Base-by-base conservation (phyloP, 202 grass and related monocot genomes). In the Carex arenaria region DNA sequence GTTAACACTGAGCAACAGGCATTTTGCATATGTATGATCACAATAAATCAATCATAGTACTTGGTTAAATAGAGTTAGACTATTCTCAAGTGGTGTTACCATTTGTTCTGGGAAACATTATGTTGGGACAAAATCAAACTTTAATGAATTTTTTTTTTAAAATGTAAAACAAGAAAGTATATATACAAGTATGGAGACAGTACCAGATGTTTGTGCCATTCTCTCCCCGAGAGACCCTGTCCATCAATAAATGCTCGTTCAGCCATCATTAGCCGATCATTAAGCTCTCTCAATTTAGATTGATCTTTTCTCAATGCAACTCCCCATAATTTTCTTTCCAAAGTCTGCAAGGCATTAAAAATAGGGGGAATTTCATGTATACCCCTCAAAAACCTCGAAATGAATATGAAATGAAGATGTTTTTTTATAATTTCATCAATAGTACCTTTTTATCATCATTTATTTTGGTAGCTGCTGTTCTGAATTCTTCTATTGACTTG, bases 181-280 rank as follows among this genome's bases (percentile, higher is more conserved):
- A 56, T 72, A 10, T 32, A 17, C 12, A 18, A 23, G 34, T 65
- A 61, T 83, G 30, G 56, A 53, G 83, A 80, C 42, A 85, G 74
- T 81, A 98, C 92, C 84, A 98, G 79, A 90, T 98, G 95, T 84
- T 98, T 95, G 85, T 28, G 93, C 92, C 90, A 98, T 85, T 89
- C 75, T 80, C 78, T 90, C 60, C 80, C 84, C 26, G 53, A 51
- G 42, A 98, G 72, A 7, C 95, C 90, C 56, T 98, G 89, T 77
- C 84, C 82, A 81, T 87, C 94, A 34, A 90, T 95, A 83, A 93
- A 90, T 71, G 90, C 95, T 32, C 95, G 84, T 30, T 98, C 92
- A 4, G 89, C 86, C 89, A 89, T 90, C 70, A 95, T 95, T 75
- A 98, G 84, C n/a, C 89, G 69, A 61, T 91, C 95, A 86, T 95